phyloP scores from a whole-genome alignment of 768 basidiomycete species.

The Termitomyces titanicus region DNA sequence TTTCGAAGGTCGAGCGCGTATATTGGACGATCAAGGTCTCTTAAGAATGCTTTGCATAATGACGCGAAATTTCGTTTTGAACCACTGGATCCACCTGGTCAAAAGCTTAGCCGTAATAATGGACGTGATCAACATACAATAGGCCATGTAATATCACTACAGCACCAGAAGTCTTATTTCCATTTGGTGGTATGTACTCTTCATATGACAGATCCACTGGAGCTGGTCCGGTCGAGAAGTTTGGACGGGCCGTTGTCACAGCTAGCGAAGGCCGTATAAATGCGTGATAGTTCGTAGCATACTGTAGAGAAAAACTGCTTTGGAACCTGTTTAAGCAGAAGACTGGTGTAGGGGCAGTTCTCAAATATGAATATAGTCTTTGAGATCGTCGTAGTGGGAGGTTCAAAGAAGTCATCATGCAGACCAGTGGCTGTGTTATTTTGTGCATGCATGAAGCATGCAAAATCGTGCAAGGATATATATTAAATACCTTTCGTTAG shows the following conservation, averaged over 20 bases:
- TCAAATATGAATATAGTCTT: not conserved
- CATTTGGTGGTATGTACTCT: slow-evolving; percentile 12
- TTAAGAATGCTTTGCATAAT: slow-evolving; percentile 64
- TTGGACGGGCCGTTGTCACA: not conserved
- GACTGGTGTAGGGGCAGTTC: not conserved
- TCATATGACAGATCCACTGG: slow-evolving; percentile 18
- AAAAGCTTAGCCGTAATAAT: not conserved
- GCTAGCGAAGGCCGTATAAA: not conserved
- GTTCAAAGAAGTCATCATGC: not conserved
- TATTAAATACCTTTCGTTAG: not conserved
- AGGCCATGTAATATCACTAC: slow-evolving; percentile 58
- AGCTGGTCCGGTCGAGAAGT: not conserved
- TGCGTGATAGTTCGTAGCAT: not conserved
- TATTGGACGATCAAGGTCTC: slow-evolving; percentile 56
- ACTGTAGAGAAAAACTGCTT: not conserved
- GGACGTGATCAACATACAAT: slow-evolving; percentile 35
- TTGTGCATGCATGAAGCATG: no score
- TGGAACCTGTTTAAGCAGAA: not conserved
- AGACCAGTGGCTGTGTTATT: slow-evolving; percentile 2
- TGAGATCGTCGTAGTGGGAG: not conserved
- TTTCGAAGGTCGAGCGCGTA: slow-evolving; percentile 80
- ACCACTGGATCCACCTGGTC: slow-evolving; percentile 41
- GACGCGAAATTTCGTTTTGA: slow-evolving; percentile 86
- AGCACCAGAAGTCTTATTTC: slow-evolving; percentile 32
- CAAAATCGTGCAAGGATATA: no score